These are phyloP conservation scores for Gaeumannomyces sp. DNA, from an alignment of 2,329 filamentous ascomycete genomes.

Conservation along the genomic window DNA sequence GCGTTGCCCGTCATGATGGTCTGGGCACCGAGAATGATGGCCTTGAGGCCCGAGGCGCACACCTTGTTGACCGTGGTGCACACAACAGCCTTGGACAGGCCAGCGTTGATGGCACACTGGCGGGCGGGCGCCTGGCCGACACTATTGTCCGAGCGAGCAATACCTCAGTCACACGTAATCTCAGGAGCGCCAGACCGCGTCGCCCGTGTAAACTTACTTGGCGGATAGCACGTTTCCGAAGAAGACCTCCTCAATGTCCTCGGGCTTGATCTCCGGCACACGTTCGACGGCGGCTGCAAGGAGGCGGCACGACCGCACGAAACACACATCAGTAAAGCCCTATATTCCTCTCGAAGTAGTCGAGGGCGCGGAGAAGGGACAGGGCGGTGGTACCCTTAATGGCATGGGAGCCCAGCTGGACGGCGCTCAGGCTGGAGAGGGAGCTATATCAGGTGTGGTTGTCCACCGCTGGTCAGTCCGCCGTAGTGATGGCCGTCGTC, in stretches of 20 bases:
- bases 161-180: constrained; percentile 15
- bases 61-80: constrained; percentile 98
- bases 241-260: constrained; percentile 92
- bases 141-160: constrained; percentile 37
- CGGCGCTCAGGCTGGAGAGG: constrained; percentile 78
- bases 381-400: constrained; percentile 67
- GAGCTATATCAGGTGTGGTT: constrained; percentile 49
- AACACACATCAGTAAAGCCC: neutral
- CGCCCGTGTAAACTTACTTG: constrained; percentile 53
- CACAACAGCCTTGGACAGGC: constrained; percentile 71
- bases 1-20: constrained; percentile 97
- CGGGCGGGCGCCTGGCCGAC: constrained; percentile 94
- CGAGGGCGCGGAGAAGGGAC: neutral
- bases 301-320: neutral
- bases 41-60: constrained; percentile 91
- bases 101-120: constrained; percentile 86
- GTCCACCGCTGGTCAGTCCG: neutral
- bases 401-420: constrained; percentile 80
- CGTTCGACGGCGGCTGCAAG: constrained; percentile 68
- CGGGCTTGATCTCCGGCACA: constrained; percentile 76
- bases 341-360: neutral
- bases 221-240: constrained; percentile 97
- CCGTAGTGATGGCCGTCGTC: neutral
- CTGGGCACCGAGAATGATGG: constrained; percentile 88
- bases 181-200: neutral